phyloP scores from a whole-genome alignment of 805 yeast species.

The Kuraishia ogatae region DNA sequence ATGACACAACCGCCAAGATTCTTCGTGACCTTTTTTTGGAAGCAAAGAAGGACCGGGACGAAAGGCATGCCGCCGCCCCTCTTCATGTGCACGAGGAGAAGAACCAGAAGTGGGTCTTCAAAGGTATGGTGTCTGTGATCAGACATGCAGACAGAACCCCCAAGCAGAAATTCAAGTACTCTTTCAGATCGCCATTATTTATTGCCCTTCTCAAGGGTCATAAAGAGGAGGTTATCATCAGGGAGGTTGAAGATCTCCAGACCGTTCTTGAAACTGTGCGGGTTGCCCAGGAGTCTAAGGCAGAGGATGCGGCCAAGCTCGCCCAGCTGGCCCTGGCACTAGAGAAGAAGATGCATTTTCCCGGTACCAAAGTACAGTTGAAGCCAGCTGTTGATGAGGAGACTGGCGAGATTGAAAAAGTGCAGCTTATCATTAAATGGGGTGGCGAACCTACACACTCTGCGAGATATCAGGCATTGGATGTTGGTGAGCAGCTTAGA shows the following conservation, averaged over 20 bases:
- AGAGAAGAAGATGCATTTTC: conserved; percentile 80
- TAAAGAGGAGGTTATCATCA: conserved; percentile 89
- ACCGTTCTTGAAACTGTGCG: conserved; percentile 81
- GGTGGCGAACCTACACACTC: conserved; percentile 99
- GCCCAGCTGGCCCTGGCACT: conserved; percentile 72
- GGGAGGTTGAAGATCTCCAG: conserved; percentile 79
- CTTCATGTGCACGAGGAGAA: conserved; percentile 38
- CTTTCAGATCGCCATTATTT: conserved; percentile 82
- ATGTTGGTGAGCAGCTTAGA: conserved; percentile 91
- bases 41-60: conserved; percentile 42
- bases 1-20: conserved; percentile 74
- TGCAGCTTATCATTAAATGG: conserved; percentile 94
- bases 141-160: conserved; percentile 99
- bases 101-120: conserved; percentile 92
- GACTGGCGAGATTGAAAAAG: conserved; percentile 77
- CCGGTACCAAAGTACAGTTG: conserved; percentile 94
- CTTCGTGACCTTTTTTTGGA: conserved; percentile 65
- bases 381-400: conserved; percentile 67
- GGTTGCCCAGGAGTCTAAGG: conserved; percentile 66
- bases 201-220: conserved; percentile 86
- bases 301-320: conserved; percentile 77
- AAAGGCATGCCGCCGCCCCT: conserved; percentile 22
- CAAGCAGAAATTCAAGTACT: conserved; percentile 93
- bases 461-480: conserved; percentile 88
- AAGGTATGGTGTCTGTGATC: conserved; percentile 84